Evolutionary conservation across 2,329 filamentous ascomycete species (phyloP).

Genomic region (Fusarium pseudograminearum): DNA sequence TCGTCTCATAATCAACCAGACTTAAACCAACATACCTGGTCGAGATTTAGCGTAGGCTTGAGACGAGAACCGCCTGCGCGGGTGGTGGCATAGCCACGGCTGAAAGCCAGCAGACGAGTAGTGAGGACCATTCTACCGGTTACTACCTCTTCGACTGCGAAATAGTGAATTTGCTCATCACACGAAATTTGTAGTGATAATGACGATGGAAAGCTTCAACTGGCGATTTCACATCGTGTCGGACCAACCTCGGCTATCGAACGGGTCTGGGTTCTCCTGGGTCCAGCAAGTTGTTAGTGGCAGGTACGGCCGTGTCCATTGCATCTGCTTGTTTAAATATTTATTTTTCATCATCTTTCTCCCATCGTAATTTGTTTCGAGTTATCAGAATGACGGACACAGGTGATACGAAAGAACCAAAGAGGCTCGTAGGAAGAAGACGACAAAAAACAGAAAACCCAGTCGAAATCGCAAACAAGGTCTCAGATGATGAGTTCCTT

Average conservation of each 20-base stretch:
- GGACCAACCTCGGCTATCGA: constrained; percentile 41
- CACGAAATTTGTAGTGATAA: constrained; percentile 2
- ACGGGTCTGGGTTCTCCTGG: background rate
- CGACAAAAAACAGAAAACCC: constrained; percentile 45
- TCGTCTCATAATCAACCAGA: background rate
- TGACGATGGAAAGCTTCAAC: constrained; percentile 39
- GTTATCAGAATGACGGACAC: constrained; percentile 22
- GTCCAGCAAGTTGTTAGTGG: constrained; percentile 29
- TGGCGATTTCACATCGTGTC: constrained; percentile 19
- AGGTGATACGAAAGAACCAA: constrained; percentile 13
- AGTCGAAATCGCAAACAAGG: constrained; percentile 63
- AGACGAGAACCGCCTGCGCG: constrained; percentile 47
- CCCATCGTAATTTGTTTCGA: background rate
- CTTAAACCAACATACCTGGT: constrained; percentile 61
- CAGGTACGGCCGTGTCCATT: constrained; percentile 1
- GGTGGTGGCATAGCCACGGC: constrained; percentile 54
- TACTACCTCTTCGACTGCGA: constrained; percentile 35
- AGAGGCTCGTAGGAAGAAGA: constrained; percentile 28
- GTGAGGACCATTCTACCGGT: constrained; percentile 47
- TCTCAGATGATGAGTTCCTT: constrained; percentile 62
- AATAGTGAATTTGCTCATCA: constrained; percentile 20
- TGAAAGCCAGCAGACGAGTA: constrained; percentile 45
- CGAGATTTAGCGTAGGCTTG: constrained; percentile 63
- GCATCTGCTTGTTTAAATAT: background rate
- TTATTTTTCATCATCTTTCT: background rate